phyloP scores from a whole-genome alignment of 1,139 yeast genomes.

The Trichomonascaceae sp. region DNA sequence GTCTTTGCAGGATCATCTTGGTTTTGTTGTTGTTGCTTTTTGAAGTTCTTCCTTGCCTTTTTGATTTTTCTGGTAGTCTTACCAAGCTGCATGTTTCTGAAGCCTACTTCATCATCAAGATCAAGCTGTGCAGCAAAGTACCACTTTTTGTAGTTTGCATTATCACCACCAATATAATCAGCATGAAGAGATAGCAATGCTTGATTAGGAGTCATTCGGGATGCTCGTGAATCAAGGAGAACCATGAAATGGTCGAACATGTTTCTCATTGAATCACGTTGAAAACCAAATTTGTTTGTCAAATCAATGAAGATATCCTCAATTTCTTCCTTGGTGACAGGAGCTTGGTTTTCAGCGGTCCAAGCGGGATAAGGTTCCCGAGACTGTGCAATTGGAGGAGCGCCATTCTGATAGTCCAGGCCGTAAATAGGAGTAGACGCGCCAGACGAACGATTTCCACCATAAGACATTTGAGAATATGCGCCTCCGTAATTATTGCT shows the following conservation, averaged over 20 bases:
- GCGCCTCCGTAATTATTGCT: slow-evolving; percentile 19
- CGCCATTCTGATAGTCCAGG: slow-evolving; percentile 44
- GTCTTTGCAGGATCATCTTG: slow-evolving; percentile 45
- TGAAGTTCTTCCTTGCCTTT: slow-evolving; percentile 52
- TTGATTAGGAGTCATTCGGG: slow-evolving; percentile 95
- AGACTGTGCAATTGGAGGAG: slow-evolving; percentile 25
- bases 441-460: slow-evolving; percentile 82
- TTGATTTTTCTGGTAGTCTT: slow-evolving; percentile 52
- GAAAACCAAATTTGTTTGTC: slow-evolving; percentile 91
- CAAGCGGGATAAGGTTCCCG: slow-evolving; percentile 94
- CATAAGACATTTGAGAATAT: slow-evolving; percentile 48
- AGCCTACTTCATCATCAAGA: slow-evolving; percentile 74
- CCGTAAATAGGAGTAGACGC: slow-evolving; percentile 96
- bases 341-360: slow-evolving; percentile 87
- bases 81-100: slow-evolving; percentile 74
- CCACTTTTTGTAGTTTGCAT: slow-evolving; percentile 92
- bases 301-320: slow-evolving; percentile 88
- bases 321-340: slow-evolving; percentile 79
- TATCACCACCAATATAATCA: slow-evolving; percentile 93
- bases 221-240: slow-evolving; percentile 86
- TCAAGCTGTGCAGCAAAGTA: slow-evolving; percentile 90
- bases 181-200: slow-evolving; percentile 91
- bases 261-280: slow-evolving; percentile 94
- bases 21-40: slow-evolving; percentile 49
- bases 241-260: slow-evolving; percentile 96